These are phyloP conservation scores for Carex pumila DNA, from an alignment of 176 grass and related monocot genomes.

Conservation along the genomic window DNA sequence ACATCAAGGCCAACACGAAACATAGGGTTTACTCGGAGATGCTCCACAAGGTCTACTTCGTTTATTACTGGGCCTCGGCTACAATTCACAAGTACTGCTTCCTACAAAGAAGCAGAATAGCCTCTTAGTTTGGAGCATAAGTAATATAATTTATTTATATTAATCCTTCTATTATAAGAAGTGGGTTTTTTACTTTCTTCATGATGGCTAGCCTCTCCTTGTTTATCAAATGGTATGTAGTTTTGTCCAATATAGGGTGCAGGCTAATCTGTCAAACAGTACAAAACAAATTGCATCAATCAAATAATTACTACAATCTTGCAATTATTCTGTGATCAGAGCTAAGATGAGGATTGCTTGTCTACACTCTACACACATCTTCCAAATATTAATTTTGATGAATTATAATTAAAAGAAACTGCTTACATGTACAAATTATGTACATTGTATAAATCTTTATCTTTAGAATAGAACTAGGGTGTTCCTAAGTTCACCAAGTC, in stretches of 20 bases:
- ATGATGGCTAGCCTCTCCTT: slow-evolving; percentile 81
- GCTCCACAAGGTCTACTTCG: slow-evolving; percentile 74
- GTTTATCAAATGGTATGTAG: slow-evolving; percentile 97
- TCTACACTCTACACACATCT: neutral
- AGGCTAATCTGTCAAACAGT: slow-evolving; percentile 57
- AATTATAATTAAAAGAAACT: neutral
- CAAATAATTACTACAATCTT: neutral
- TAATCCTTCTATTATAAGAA: neutral
- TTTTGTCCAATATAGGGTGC: slow-evolving; percentile 92
- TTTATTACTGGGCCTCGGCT: slow-evolving; percentile 88
- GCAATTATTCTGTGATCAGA: neutral
- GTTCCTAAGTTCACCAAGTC: too few species aligned
- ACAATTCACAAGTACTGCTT: slow-evolving; percentile 81
- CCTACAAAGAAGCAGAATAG: slow-evolving; percentile 33
- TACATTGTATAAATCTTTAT: too few species aligned
- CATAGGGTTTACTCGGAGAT: slow-evolving; percentile 83
- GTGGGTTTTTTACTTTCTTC: slow-evolving; percentile 53
- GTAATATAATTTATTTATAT: neutral
- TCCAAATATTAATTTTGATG: neutral
- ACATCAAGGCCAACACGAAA: slow-evolving; percentile 92
- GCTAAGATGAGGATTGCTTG: neutral
- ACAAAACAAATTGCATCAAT: neutral
- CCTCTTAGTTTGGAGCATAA: neutral
- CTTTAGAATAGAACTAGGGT: too few species aligned
- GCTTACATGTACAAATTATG: too few species aligned